Base-by-base conservation (phyloP, 306 rosid genomes). In the Alnus rubra region DNA sequence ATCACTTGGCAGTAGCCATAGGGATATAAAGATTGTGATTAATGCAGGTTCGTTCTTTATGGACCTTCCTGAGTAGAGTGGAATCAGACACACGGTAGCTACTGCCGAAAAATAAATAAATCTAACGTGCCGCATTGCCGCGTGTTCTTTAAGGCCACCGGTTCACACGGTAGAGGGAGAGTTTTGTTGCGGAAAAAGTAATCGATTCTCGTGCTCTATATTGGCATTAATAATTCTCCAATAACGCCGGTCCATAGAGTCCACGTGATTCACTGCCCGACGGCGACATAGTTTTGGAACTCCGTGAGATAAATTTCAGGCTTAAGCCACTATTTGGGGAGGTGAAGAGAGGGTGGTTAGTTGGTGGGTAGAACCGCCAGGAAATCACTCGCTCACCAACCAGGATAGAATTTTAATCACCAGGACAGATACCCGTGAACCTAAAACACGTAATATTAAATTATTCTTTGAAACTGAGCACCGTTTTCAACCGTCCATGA, bases 371-470 rank as follows among this genome's bases (percentile, higher is more conserved):
- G 37, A 71, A 80, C 73, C 45, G 39, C 83, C 74, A 9, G 0
- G 1, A 67, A 18, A 16, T 55, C 18, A 11, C 49, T 13, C 74
- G 72, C 80, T 79, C 65, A 76, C 59, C 78, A 30, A 70, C 62
- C 30, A n/a, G 9, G 45, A 19, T 28, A 75, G 73, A 50, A 78
- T 30, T 50, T 42, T 37, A 68, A 71, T 78, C 47, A 75, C 82
- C 45, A 71, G 68, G 74, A 78, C 65, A 1, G 76, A 80, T 14
- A 49, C 84, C 92, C 89, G 91, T 89, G 94, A 89, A 69, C 65
- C 35, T 39, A 19, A 67, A 63, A 52, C 59, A 7, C 79, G 67
- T 75, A 74, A 51, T 73, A 47, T 78, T 83, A 78, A 63, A 62
- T 49, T 76, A 33, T 44, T 35, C 68, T 62, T 30, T 23, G 48